Conservation (phyloP, 805 yeast genomes). For the Ogataea polymorpha region DNA sequence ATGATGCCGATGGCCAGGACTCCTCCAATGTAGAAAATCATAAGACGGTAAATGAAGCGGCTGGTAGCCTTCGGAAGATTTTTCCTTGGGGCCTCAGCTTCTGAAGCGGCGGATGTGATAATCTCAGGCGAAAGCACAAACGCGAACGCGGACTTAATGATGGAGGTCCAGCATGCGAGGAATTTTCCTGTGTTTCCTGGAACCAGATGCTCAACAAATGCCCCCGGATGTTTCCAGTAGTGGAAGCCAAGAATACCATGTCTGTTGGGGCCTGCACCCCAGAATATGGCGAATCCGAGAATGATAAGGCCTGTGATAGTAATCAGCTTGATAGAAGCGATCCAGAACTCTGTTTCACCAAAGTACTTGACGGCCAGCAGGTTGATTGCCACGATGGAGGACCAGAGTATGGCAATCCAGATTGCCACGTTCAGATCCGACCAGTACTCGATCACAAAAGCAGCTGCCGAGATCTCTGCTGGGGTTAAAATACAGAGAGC, state of each 20-base stretch:
- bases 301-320: constrained; percentile 60
- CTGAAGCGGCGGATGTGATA: constrained; percentile 56
- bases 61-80: constrained; percentile 61
- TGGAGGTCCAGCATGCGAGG: constrained; percentile 59
- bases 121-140: constrained; percentile 64
- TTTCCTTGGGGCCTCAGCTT: constrained; percentile 55
- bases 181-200: constrained; percentile 59
- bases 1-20: constrained; percentile 58
- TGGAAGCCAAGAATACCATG: constrained; percentile 63
- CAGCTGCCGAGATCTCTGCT: constrained; percentile 59
- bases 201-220: constrained; percentile 47
- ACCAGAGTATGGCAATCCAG: constrained; percentile 54
- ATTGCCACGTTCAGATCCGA: constrained; percentile 52
- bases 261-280: constrained; percentile 58
- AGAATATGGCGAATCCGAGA: constrained; percentile 51
- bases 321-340: constrained; percentile 62
- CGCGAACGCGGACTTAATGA: constrained; percentile 64
- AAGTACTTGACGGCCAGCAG: constrained; percentile 39
- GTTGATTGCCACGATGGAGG: constrained; percentile 43
- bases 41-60: constrained; percentile 59
- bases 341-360: constrained; percentile 61
- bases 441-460: constrained; percentile 61
- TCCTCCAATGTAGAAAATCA: constrained; percentile 56
- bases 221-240: constrained; percentile 52
- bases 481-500: constrained; percentile 35